phyloP scores from a whole-genome alignment of 495 filamentous ascomycete species.

The Aspergillus affinis region DNA sequence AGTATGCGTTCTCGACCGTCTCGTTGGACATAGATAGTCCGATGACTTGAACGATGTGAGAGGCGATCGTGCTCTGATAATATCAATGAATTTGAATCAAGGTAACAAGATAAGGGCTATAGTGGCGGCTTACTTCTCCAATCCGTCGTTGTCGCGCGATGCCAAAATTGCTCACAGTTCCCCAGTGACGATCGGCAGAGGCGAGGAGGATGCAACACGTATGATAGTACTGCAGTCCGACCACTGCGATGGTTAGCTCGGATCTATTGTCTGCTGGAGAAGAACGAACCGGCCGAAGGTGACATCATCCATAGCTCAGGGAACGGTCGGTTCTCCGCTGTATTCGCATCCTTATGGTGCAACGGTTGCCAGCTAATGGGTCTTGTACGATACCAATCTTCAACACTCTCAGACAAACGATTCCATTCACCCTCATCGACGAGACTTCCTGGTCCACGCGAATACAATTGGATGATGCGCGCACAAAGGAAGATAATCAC shows the following conservation, averaged over 20 bases:
- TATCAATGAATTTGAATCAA: background rate
- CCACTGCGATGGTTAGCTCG: conserved; percentile 19
- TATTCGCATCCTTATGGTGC: conserved; percentile 30
- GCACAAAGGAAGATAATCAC: conserved; percentile 39
- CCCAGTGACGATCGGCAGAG: conserved; percentile 26
- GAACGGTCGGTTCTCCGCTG: conserved; percentile 30
- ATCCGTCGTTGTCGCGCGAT: conserved; percentile 28
- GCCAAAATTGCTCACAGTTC: conserved; percentile 28
- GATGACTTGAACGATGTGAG: conserved; percentile 32
- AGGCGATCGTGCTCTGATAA: conserved; percentile 30
- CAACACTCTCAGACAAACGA: conserved; percentile 26
- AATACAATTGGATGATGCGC: conserved; percentile 34
- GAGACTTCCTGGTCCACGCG: conserved; percentile 15
- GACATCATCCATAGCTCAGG: conserved; percentile 45
- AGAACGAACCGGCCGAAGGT: conserved; percentile 31
- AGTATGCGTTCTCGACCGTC: conserved; percentile 40
- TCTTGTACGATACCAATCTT: conserved; percentile 30
- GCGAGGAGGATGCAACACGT: conserved; percentile 35
- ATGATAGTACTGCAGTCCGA: conserved; percentile 42
- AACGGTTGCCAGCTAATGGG: conserved; percentile 39
- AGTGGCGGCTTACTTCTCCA: conserved; percentile 29
- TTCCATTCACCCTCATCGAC: conserved; percentile 28
- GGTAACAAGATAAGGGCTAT: background rate
- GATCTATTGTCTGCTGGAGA: background rate
- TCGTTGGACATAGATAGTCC: conserved; percentile 41